These are phyloP conservation scores for Periconia digitata DNA, from an alignment of 2,329 filamentous ascomycete species.

Conservation along the genomic window DNA sequence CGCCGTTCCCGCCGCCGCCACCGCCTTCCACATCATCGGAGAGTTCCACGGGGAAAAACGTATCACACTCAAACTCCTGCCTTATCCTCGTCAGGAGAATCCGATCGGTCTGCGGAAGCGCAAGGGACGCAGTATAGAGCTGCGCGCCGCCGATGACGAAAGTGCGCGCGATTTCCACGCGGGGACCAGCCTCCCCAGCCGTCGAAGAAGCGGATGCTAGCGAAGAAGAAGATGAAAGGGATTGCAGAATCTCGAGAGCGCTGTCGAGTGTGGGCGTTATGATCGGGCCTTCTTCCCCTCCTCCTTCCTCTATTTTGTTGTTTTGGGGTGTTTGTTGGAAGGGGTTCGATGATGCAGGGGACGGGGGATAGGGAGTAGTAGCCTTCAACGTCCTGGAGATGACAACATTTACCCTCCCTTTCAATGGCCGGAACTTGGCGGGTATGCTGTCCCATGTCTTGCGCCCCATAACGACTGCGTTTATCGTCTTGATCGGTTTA, in stretches of 20 bases:
- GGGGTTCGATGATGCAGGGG: no score
- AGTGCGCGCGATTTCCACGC: constrained; percentile 40
- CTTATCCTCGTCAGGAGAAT: constrained; percentile 71
- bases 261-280: constrained; percentile 58
- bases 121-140: constrained; percentile 75
- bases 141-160: constrained; percentile 91
- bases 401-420: constrained; percentile 78
- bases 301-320: neutral
- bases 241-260: constrained; percentile 13
- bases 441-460: constrained; percentile 97
- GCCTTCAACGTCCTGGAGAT: constrained; percentile 58
- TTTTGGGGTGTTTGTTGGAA: neutral
- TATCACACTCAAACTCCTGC: constrained; percentile 74
- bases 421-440: constrained; percentile 73
- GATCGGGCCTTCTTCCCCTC: constrained; percentile 46
- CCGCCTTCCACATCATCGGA: constrained; percentile 40
- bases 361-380: neutral
- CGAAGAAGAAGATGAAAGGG: neutral
- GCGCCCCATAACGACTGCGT: constrained; percentile 91
- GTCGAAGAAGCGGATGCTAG: neutral
- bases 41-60: constrained; percentile 67
- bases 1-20: no score
- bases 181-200: neutral
- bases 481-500: constrained; percentile 29
- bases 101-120: constrained; percentile 57